phyloP scores from a whole-genome alignment of 495 filamentous ascomycete species.

The Aspergillus panamensis region DNA sequence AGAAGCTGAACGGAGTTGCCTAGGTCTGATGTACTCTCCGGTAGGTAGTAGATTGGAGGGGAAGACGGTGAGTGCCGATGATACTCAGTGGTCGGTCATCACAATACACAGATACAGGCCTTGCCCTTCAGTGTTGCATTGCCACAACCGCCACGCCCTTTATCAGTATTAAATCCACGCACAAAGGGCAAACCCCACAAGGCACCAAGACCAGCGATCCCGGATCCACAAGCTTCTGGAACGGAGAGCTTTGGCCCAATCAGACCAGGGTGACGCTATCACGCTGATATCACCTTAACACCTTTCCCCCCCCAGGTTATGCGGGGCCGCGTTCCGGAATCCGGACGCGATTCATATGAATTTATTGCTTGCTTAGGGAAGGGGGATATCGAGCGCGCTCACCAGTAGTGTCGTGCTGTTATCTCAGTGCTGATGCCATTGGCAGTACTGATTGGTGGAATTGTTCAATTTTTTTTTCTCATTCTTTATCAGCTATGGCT shows the following conservation, averaged over 20 bases:
- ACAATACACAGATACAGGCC: neutral
- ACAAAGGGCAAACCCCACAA: conserved; percentile 20
- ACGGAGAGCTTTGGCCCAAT: conserved; percentile 28
- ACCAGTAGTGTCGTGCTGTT: neutral
- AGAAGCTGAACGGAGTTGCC: no score
- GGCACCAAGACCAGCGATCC: conserved; percentile 40
- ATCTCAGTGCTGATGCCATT: neutral
- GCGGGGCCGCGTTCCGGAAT: conserved; percentile 38
- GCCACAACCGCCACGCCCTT: conserved; percentile 13
- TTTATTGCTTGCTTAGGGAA: neutral
- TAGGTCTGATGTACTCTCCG: neutral
- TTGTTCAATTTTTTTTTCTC: neutral
- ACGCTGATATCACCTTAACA: conserved; percentile 39
- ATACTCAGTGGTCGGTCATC: neutral
- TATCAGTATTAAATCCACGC: conserved; percentile 16
- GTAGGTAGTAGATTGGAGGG: neutral
- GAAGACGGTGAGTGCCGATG: neutral
- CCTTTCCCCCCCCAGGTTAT: conserved; percentile 25
- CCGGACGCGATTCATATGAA: conserved; percentile 22
- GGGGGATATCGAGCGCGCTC: neutral
- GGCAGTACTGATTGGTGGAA: conserved; percentile 15
- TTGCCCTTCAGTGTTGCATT: neutral
- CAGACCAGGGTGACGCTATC: conserved; percentile 16
- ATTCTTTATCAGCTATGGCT: conserved; percentile 11
- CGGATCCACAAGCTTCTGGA: conserved; percentile 45